Evolutionary conservation across 1,139 yeast species (phyloP).

Genomic region (Pichia sp.): DNA sequence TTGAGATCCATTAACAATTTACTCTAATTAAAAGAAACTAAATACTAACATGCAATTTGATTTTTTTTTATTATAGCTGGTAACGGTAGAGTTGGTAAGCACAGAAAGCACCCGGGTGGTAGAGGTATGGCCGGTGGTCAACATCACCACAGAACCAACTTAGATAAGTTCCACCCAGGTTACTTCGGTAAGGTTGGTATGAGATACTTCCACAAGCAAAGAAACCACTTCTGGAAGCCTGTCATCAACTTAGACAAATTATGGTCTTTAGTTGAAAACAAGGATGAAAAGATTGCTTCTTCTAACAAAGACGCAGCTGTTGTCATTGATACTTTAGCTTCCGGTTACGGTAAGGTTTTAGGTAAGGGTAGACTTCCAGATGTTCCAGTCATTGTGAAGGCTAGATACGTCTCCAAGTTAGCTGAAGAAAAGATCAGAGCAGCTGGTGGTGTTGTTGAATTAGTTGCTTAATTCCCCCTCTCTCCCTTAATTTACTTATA

Average conservation of each 20-base stretch:
- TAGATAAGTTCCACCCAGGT: conserved; percentile 99
- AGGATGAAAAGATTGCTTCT: conserved; percentile 87
- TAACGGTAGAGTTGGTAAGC: conserved; percentile 99
- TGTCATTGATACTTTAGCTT: conserved; percentile 98
- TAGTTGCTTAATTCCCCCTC: conserved; percentile 67
- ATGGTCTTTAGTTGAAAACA: conserved; percentile 96
- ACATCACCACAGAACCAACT: conserved; percentile 99
- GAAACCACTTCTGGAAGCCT: conserved; percentile 96
- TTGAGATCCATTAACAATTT: too few species aligned
- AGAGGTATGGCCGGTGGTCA: conserved; percentile 99
- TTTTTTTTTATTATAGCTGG: conserved; percentile 55
- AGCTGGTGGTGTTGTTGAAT: conserved; percentile 99
- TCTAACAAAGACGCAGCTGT: conserved; percentile 91
- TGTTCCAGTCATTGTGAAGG: conserved; percentile 98
- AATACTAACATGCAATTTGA: conserved; percentile 13
- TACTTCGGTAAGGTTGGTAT: conserved; percentile 99
- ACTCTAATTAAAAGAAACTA: too few species aligned
- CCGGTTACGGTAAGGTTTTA: conserved; percentile 99
- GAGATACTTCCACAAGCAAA: conserved; percentile 99
- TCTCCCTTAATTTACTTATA: conserved; percentile 1
- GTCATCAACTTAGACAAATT: conserved; percentile 97
- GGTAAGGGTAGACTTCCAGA: conserved; percentile 98
- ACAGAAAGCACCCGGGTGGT: conserved; percentile 99
- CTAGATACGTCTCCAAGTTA: conserved; percentile 97
- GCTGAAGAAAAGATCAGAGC: conserved; percentile 99